These are phyloP conservation scores for Saccharomycopsis guyanensis DNA, from an alignment of 805 yeast species.

Conservation along the genomic window DNA sequence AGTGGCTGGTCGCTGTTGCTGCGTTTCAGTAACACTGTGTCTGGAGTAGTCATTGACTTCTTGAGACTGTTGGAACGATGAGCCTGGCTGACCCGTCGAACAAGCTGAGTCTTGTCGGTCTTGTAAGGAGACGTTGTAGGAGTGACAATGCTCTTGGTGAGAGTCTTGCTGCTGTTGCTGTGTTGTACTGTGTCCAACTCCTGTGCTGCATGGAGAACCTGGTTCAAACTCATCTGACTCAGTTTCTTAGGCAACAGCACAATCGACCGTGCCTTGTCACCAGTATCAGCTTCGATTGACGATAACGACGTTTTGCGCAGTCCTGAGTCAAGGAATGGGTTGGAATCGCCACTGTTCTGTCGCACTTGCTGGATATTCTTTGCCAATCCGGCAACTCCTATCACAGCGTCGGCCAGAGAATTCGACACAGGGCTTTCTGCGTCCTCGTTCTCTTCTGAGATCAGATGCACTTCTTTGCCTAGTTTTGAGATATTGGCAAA, in stretches of 20 bases:
- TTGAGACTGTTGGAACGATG: slow-evolving; percentile 3
- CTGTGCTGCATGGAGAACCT: slow-evolving; percentile 7
- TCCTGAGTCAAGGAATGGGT: slow-evolving; percentile 4
- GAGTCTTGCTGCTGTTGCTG: slow-evolving; percentile 12
- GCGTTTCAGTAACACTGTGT: background rate
- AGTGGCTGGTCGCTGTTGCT: slow-evolving; percentile 1
- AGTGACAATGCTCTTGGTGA: slow-evolving; percentile 6
- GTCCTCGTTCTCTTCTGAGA: slow-evolving; percentile 8
- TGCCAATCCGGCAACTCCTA: background rate
- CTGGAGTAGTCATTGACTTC: slow-evolving; percentile 6
- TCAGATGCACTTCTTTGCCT: background rate
- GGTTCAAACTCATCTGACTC: slow-evolving; percentile 15
- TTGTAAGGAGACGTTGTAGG: slow-evolving; percentile 9
- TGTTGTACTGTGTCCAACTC: slow-evolving; percentile 8
- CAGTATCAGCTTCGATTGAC: background rate
- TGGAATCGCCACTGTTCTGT: background rate
- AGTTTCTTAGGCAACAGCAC: slow-evolving; percentile 12
- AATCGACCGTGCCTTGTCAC: background rate
- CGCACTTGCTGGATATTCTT: background rate
- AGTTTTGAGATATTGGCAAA: slow-evolving; percentile 17
- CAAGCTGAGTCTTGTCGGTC: background rate
- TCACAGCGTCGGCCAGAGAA: background rate
- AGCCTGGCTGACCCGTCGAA: background rate
- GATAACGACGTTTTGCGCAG: background rate
- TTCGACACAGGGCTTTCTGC: background rate